Evolutionary conservation across 352 stramenopile species (phyloP).

Genomic region (Pythium oligandrum): DNA sequence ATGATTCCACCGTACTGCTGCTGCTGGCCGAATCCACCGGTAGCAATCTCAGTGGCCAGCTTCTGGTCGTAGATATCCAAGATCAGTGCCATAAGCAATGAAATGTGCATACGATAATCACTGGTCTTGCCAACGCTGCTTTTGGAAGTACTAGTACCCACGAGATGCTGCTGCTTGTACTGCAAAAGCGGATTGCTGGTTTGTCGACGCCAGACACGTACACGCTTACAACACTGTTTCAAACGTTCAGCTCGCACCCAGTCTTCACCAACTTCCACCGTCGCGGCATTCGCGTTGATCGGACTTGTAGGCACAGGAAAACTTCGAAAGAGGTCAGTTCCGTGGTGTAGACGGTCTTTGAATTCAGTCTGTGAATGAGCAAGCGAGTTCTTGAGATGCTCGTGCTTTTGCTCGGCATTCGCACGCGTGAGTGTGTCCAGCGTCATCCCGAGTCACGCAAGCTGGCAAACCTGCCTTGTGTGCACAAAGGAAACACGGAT

Average conservation of each 20-base stretch:
- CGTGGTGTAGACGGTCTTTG: constrained; percentile 35
- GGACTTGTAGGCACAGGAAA: constrained; percentile 6
- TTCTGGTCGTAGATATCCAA: constrained; percentile 77
- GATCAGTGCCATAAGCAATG: constrained; percentile 61
- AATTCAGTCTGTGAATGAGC: constrained; percentile 39
- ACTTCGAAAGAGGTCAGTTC: constrained; percentile 48
- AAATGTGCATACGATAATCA: constrained; percentile 67
- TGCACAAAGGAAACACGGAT: background rate
- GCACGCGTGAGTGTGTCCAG: constrained; percentile 56
- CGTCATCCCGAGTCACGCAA: constrained; percentile 33
- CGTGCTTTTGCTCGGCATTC: constrained; percentile 50
- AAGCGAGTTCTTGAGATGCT: constrained; percentile 56
- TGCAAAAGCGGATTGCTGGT: constrained; percentile 60
- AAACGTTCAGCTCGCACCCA: constrained; percentile 52
- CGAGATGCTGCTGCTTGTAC: constrained; percentile 47
- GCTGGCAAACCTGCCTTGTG: constrained; percentile 1
- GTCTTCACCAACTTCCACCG: constrained; percentile 15
- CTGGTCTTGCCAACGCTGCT: constrained; percentile 33
- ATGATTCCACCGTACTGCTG: constrained; percentile 21
- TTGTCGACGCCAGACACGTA: constrained; percentile 59
- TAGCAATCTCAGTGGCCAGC: constrained; percentile 11
- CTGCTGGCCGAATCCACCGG: constrained; percentile 1
- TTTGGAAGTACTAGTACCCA: background rate
- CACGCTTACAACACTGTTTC: constrained; percentile 70
- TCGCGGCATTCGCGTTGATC: background rate